Evolutionary conservation across 306 rosid genomes (phyloP).

Genomic region (Hippophae tibetana): DNA sequence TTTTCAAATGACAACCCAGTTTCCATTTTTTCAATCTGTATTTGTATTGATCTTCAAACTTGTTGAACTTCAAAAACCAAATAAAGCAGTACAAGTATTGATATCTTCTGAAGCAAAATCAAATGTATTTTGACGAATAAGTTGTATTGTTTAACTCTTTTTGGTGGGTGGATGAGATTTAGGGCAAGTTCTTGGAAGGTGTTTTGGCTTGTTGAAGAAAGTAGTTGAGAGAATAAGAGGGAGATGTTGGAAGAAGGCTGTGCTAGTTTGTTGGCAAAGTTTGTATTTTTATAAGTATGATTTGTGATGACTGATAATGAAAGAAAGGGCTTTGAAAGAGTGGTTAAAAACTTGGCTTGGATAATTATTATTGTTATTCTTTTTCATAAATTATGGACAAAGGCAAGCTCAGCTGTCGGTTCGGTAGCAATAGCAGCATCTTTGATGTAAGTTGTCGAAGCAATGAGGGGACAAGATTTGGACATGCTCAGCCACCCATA

Average conservation of each 20-base stretch:
- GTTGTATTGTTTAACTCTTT: not conserved
- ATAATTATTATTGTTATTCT: not conserved
- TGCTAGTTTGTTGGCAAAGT: constrained; percentile 9
- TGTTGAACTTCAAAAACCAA: not conserved
- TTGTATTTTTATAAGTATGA: constrained; percentile 28
- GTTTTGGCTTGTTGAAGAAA: too few species aligned
- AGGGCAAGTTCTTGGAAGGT: too few species aligned
- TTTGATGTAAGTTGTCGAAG: constrained; percentile 51
- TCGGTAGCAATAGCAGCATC: constrained; percentile 73
- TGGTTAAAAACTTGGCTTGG: not conserved
- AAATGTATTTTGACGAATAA: not conserved
- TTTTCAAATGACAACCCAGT: constrained; percentile 31
- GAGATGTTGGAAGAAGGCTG: not conserved
- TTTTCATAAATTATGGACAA: constrained; percentile 61
- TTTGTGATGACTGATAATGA: not conserved
- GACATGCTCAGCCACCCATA: constrained; percentile 61
- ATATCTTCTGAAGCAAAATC: constrained; percentile 6
- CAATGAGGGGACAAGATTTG: constrained; percentile 52
- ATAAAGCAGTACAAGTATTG: not conserved
- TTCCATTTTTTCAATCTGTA: constrained; percentile 36
- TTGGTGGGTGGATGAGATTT: too few species aligned
- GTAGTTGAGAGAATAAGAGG: too few species aligned
- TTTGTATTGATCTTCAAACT: not conserved
- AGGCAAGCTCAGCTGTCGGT: constrained; percentile 48
- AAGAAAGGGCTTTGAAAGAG: not conserved